Conservation (phyloP, 2,329 filamentous ascomycete species). For the Cylindrodendrum hubeiense region DNA sequence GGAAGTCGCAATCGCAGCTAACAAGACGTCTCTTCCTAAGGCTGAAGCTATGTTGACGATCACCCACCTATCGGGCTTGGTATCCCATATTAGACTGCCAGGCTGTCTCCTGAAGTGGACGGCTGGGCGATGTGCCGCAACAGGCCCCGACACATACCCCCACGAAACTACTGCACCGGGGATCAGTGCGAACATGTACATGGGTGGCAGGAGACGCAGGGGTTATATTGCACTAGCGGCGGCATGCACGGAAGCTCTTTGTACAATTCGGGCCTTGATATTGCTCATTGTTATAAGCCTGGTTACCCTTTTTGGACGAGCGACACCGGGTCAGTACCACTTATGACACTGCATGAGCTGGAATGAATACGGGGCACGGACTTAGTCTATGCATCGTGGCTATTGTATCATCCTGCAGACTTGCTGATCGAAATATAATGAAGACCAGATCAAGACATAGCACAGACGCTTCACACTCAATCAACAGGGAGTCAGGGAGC, state of each 20-base stretch:
- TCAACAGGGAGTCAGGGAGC: neutral
- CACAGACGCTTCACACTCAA: neutral
- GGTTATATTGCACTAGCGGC: neutral
- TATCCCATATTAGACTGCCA: neutral
- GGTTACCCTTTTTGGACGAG: neutral
- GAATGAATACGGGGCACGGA: neutral
- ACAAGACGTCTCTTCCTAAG: slow-evolving; percentile 29
- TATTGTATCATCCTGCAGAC: slow-evolving; percentile 15
- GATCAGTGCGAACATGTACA: neutral
- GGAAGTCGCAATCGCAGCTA: slow-evolving; percentile 35
- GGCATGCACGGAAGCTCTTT: neutral
- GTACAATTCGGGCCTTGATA: neutral
- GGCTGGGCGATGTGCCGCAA: neutral
- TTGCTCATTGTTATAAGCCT: slow-evolving; percentile 11
- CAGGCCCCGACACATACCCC: neutral
- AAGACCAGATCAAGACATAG: neutral
- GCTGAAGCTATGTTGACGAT: slow-evolving; percentile 25
- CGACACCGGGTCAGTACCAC: neutral
- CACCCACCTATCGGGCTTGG: slow-evolving; percentile 17
- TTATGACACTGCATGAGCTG: neutral
- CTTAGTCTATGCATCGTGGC: neutral
- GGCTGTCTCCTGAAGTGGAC: slow-evolving; percentile 12
- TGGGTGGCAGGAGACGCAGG: neutral
- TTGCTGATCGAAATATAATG: slow-evolving; percentile 20
- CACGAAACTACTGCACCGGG: slow-evolving; percentile 14